Percentiles rank a stretch among this genome's conserved stretches.
These are phyloP conservation scores for Stephanodiscus triporus DNA, from an alignment of 108 stramenopile species.

Conservation along the genomic window DNA sequence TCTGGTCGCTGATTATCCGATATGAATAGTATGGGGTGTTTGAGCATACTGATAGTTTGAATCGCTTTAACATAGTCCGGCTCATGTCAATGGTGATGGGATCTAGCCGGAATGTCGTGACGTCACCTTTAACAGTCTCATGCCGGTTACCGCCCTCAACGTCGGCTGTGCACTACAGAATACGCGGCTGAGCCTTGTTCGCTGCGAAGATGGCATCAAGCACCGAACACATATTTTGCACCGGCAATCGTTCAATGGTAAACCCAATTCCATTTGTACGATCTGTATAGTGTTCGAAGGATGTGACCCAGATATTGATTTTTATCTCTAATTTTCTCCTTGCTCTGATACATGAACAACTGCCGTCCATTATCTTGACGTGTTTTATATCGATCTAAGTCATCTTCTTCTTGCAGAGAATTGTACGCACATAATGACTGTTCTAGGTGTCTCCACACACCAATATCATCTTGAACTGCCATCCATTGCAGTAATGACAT, in stretches of 20 bases:
- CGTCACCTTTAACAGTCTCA: not conserved
- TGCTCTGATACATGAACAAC: conserved; percentile 29
- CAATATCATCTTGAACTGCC: not conserved
- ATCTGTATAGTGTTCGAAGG: conserved; percentile 37
- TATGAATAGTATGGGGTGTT: conserved; percentile 16
- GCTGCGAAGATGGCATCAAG: conserved; percentile 33
- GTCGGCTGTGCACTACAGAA: conserved; percentile 32
- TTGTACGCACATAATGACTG: conserved; percentile 16
- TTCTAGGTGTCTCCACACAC: not conserved
- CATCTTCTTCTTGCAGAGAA: not conserved
- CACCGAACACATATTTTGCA: conserved; percentile 29
- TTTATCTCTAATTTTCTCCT: conserved; percentile 8
- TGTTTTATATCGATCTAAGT: conserved; percentile 17
- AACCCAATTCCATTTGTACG: conserved; percentile 31
- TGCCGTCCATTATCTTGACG: conserved; percentile 14
- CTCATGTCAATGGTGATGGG: conserved; percentile 17
- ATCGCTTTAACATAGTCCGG: conserved; percentile 37
- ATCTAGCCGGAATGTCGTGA: not conserved
- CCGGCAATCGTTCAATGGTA: conserved; percentile 1
- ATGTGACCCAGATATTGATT: conserved; percentile 27
- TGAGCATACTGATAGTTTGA: conserved; percentile 18
- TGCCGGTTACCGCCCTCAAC: conserved; percentile 17
- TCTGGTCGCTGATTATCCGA: conserved; percentile 5
- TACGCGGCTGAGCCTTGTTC: conserved; percentile 14
- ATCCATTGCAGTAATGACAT: not conserved